Evolutionary conservation across 139 green algal species (phyloP), one percentile per base, ranked within the genome.

Genomic region (Parachlorella kessleri): DNA sequence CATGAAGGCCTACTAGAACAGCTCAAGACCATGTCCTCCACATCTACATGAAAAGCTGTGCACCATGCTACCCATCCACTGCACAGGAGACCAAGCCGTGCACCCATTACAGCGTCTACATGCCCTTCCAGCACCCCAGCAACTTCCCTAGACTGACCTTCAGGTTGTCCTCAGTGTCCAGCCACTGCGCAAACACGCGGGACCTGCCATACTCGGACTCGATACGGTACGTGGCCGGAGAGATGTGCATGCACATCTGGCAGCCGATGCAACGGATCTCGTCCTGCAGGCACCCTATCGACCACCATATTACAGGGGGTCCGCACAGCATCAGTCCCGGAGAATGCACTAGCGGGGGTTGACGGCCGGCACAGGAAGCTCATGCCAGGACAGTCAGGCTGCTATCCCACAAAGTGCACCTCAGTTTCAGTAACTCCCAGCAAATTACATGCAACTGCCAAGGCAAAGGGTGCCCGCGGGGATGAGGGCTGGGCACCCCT

Each of bases 191-290:
- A 86, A 87, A 97, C 8, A 94, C 94, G 7, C 94, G 83, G 6
- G 81, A 89, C 10, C 94, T 81, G 35, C 94, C 94, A 70, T 95
- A 79, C n/a, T 88, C 83, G 3, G 74, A 39, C 81, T 97, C 92
- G 3, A 97, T 95, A 30, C 93, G 81, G 86, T 96, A 98, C 26
- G 91, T 96, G 28, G 85, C 92, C 0, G 86, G 73, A 0, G 94
- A 92, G 32, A 75, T 83, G 85, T 86, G 95, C 21, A 97, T 88
- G 80, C 94, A 97, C 86, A 91, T 72, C 84, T 95, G 95, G 90
- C 94, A 97, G 24, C 94, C 94, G 54, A 97, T 97, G 88, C 94
- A 97, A 0, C 88, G 78, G 39, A 88, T 81, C 79, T 98, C 93
- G 76, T 96, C 93, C 80, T 88, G 84, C 55, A 64, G 26, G 2